Conservation (phyloP, 352 stramenopile species). For the Pythium volutum region DNA sequence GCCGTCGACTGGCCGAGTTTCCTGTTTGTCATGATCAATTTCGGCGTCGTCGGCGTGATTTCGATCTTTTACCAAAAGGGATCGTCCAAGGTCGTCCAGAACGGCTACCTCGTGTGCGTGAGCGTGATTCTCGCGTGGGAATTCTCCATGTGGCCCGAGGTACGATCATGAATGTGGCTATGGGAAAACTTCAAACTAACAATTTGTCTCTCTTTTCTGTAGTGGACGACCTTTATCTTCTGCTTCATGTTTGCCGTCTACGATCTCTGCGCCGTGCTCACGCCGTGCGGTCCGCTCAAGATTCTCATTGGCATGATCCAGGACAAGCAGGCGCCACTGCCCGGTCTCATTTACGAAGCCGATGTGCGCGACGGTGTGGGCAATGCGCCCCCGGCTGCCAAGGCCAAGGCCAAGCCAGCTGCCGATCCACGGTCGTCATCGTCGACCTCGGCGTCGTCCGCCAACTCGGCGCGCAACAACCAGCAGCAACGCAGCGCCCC, state of each 20-base stretch:
- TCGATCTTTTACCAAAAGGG: slow-evolving; percentile 91
- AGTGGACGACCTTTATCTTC: slow-evolving; percentile 90
- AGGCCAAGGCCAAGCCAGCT: neutral
- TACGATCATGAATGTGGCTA: slow-evolving; percentile 29
- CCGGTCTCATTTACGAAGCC: slow-evolving; percentile 96
- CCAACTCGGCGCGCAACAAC: neutral
- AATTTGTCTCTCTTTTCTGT: neutral
- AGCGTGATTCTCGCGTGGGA: slow-evolving; percentile 97
- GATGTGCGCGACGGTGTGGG: slow-evolving; percentile 71
- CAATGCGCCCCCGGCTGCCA: neutral
- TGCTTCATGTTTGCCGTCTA: slow-evolving; percentile 97
- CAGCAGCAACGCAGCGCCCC: slow-evolving; percentile 1
- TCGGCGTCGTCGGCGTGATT: slow-evolving; percentile 85
- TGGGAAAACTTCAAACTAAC: neutral
- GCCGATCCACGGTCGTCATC: slow-evolving; percentile 2
- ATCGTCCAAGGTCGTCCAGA: slow-evolving; percentile 84
- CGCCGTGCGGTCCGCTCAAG: slow-evolving; percentile 96
- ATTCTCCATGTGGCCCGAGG: slow-evolving; percentile 95
- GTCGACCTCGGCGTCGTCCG: slow-evolving; percentile 15
- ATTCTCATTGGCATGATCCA: slow-evolving; percentile 92
- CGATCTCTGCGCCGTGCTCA: slow-evolving; percentile 97
- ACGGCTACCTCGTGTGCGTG: slow-evolving; percentile 93
- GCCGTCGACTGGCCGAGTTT: slow-evolving; percentile 75
- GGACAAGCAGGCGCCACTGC: slow-evolving; percentile 86
- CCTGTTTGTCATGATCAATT: slow-evolving; percentile 90